A percentile compares a stretch with the other conserved stretches of the same genome.
Conservation (phyloP, 2,329 filamentous ascomycete species). For the Huntiella moniliformis region DNA sequence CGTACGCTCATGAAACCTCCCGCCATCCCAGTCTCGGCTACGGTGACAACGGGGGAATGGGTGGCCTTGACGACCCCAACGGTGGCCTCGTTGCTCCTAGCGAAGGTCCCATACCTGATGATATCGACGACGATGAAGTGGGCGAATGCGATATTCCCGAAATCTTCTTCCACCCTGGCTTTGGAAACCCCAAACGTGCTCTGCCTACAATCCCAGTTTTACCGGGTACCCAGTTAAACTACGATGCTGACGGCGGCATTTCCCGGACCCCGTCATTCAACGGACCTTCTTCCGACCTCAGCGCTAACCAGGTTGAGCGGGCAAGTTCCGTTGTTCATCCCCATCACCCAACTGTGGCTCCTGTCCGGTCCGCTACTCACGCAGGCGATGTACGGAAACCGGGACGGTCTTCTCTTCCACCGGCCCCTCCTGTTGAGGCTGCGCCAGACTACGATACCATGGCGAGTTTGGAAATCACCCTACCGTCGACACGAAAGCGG, state of each 20-base stretch:
- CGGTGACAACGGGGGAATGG: slow-evolving; percentile 16
- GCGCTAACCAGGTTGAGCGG: slow-evolving; percentile 26
- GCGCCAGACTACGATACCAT: background rate
- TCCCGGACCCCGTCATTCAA: too few relatives aligned
- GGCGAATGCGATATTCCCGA: slow-evolving; percentile 40
- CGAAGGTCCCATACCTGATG: slow-evolving; percentile 65
- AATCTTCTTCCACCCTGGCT: slow-evolving; percentile 82
- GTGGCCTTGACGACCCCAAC: slow-evolving; percentile 40
- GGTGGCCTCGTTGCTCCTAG: slow-evolving; percentile 67
- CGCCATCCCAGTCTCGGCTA: slow-evolving; percentile 2
- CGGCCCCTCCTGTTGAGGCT: background rate
- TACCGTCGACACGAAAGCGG: slow-evolving; percentile 61
- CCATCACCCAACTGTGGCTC: slow-evolving; percentile 59
- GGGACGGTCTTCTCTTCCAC: background rate
- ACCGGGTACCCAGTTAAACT: background rate
- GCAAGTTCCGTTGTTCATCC: slow-evolving; percentile 74
- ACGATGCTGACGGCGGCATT: background rate
- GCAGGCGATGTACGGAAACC: slow-evolving; percentile 52
- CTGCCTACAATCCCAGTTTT: slow-evolving; percentile 41
- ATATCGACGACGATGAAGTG: slow-evolving; percentile 82
- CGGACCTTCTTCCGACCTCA: background rate
- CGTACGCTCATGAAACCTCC: too few relatives aligned
- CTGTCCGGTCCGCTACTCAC: slow-evolving; percentile 87
- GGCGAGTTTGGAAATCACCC: slow-evolving; percentile 44
- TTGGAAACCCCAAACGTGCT: slow-evolving; percentile 35